Evolutionary conservation across 1,139 yeast genomes (phyloP).

Genomic region (Yamadazyma kanchanaburiensis): DNA sequence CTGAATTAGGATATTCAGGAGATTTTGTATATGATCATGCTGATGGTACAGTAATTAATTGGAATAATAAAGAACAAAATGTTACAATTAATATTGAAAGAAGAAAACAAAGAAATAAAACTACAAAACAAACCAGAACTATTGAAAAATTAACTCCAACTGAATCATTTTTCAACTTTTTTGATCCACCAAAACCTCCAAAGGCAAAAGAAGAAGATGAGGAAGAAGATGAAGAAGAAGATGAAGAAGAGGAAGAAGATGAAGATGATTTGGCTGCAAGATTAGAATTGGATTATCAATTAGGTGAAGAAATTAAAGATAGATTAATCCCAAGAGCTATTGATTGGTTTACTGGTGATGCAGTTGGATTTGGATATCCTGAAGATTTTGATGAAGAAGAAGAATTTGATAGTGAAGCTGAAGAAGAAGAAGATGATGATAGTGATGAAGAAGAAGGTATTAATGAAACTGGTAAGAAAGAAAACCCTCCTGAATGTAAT

Average conservation of each 20-base stretch:
- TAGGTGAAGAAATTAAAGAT: constrained; percentile 96
- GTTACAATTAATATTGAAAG: constrained; percentile 86
- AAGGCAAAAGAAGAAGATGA: constrained; percentile 42
- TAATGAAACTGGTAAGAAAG: constrained; percentile 55
- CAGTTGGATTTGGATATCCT: constrained; percentile 59
- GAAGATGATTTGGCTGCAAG: constrained; percentile 78
- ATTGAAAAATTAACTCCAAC: constrained; percentile 91
- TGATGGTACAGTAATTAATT: constrained; percentile 81
- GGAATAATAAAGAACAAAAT: constrained; percentile 79
- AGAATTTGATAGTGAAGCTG: constrained; percentile 47
- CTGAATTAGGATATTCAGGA: constrained; percentile 91
- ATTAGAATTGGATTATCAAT: constrained; percentile 88
- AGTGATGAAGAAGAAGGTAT: constrained; percentile 46
- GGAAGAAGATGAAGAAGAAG: constrained; percentile 27
- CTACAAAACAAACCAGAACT: constrained; percentile 94
- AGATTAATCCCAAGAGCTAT: constrained; percentile 93
- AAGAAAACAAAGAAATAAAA: constrained; percentile 97
- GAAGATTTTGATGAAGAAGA: constrained; percentile 47
- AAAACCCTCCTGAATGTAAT: constrained; percentile 82
- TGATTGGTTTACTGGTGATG: constrained; percentile 98
- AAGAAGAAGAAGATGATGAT: constrained; percentile 41
- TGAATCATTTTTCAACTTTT: constrained; percentile 93
- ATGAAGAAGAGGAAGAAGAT: constrained; percentile 48
- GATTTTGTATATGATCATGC: constrained; percentile 97
- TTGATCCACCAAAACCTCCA: constrained; percentile 88